A percentile compares a stretch with the other conserved stretches of the same genome.
phyloP scores from a whole-genome alignment of 1,139 yeast genomes.

The Sugiyamaella japonica region DNA sequence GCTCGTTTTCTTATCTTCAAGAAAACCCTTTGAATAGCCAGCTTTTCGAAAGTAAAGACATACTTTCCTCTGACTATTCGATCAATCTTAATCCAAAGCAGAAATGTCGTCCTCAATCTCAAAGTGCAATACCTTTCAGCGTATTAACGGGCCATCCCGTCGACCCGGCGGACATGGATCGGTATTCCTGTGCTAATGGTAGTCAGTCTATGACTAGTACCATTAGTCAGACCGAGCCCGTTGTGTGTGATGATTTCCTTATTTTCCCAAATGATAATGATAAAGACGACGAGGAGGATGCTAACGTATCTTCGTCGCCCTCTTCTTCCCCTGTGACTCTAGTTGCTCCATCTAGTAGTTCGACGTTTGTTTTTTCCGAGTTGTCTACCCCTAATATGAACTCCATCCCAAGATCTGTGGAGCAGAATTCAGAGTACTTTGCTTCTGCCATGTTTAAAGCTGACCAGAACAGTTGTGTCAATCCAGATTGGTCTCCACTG shows the following conservation, averaged over 20 bases:
- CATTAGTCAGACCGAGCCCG: background rate
- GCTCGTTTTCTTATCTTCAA: constrained; percentile 3
- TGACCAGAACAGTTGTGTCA: constrained; percentile 1
- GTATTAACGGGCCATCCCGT: background rate
- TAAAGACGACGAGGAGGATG: background rate
- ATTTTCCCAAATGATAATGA: constrained; percentile 14
- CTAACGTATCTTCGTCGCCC: background rate
- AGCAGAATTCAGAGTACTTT: constrained; percentile 3
- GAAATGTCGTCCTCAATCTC: constrained; percentile 7
- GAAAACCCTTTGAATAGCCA: constrained; percentile 7
- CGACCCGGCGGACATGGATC: background rate
- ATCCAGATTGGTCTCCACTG: constrained; percentile 19
- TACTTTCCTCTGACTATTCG: constrained; percentile 10
- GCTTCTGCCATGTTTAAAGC: constrained; percentile 21
- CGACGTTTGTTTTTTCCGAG: constrained; percentile 9
- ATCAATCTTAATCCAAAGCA: background rate
- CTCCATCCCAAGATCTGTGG: background rate
- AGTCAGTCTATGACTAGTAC: background rate
- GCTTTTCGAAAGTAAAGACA: constrained; percentile 3
- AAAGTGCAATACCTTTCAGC: background rate
- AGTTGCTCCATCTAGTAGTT: constrained; percentile 10
- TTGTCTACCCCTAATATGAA: constrained; percentile 7
- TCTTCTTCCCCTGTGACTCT: constrained; percentile 11
- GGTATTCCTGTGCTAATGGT: background rate
- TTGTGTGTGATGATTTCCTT: constrained; percentile 13